A percentile compares a stretch with the other conserved stretches of the same genome.
phyloP scores from a whole-genome alignment of 208 protist species.

The Naegleria fowleri region DNA sequence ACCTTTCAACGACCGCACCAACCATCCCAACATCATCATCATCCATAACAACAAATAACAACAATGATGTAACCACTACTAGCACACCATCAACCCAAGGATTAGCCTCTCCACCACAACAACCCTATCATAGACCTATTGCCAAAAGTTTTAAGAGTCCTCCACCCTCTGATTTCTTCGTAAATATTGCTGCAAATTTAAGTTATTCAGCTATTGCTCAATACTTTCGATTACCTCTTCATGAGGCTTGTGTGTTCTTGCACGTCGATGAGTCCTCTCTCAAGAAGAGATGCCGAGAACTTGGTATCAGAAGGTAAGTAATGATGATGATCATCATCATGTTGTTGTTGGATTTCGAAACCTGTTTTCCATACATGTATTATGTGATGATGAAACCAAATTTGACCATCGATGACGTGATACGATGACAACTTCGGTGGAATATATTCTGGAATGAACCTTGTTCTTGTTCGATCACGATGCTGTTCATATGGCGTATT shows the following conservation, averaged over 20 bases:
- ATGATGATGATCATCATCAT: not conserved
- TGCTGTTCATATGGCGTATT: no score
- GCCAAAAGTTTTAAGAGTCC: not conserved
- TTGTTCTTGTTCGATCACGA: no score
- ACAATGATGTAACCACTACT: no score
- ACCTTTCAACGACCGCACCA: no score
- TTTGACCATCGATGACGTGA: no score
- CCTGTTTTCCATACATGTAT: no score
- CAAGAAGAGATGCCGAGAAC: constrained; percentile 5
- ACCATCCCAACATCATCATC: not conserved
- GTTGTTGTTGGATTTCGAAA: no score
- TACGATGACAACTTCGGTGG: no score
- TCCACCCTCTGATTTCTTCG: not conserved
- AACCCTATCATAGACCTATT: not conserved
- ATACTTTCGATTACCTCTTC: not conserved
- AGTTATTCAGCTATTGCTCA: not conserved
- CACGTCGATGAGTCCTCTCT: not conserved
- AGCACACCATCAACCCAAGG: not conserved
- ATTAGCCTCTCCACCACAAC: not conserved
- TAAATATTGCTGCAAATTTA: not conserved
- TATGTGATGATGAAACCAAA: no score
- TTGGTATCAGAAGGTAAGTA: constrained; percentile 1
- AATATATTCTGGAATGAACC: no score
- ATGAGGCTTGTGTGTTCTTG: not conserved
- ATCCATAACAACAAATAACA: not conserved